Evolutionary conservation across 176 grass and related monocot genomes (phyloP), one percentile per base, ranked within the genome.

Genomic region (barley (Hordeum vulgare)): DNA sequence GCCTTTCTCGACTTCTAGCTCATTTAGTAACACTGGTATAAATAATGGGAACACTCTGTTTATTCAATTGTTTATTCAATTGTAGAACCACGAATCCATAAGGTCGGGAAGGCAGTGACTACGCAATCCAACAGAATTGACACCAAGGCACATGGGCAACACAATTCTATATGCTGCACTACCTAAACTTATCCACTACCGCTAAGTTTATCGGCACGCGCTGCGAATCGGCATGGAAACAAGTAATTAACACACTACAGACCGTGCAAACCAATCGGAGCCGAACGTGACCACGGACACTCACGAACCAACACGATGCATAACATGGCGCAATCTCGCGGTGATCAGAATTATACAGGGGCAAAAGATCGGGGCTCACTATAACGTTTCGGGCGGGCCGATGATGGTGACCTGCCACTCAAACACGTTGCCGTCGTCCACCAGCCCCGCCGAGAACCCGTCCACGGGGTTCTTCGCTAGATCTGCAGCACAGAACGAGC

Each of bases 321-420:
- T 8, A 73, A 67, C 76, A 20, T 24, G 18, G 76, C 10, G 21
- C 5, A 78, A 72, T 84, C 23, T 15, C 76, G 75, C 61, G 81
- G 59, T 10, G 28, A 67, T 41, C 58, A 67, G 2, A 74, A 74
- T 66, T 60, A 42, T 42, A 60, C 0, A 74, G n/a, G 8, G 8
- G 35, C 7, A 44, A 58, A 34, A 77, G 41, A 45, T 76, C 37
- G 11, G 27, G 74, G 86, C 92, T 94, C 74, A 94, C 92, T 92
- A 94, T 37, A 94, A 90, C 9, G 92, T 94, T 11, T 94, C 92
- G 13, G 92, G 92, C 26, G 92, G 92, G 21, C 92, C 92, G 87
- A 92, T 94, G 84, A 94, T 90, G 81, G 90, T 94, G 87, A 92
- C 91, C 76, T 94, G 87, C 91, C 91, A 94, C 83, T 91, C 89